Conservation (phyloP, 192 early-diverging fungal species). For the Backusella circina region DNA sequence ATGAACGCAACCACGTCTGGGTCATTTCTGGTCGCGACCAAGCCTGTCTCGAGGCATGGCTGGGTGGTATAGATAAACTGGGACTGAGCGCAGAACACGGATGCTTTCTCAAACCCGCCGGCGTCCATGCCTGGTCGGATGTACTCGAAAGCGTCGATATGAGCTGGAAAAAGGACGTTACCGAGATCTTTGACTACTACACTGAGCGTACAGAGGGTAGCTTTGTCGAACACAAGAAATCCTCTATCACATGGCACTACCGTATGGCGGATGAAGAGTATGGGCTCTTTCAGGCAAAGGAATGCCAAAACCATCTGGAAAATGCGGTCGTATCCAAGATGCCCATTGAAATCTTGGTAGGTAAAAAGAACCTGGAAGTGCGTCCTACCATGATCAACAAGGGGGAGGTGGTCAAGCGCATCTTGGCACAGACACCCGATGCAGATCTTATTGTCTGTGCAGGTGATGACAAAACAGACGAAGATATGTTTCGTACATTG, state of each 20-base stretch:
- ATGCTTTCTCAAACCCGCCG: conserved; percentile 75
- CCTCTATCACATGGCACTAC: conserved; percentile 91
- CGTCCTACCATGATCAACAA: conserved; percentile 82
- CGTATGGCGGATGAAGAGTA: conserved; percentile 82
- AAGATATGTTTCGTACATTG: conserved; percentile 85
- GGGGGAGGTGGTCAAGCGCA: conserved; percentile 82
- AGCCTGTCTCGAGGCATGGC: conserved; percentile 79
- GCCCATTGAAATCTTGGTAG: conserved; percentile 83
- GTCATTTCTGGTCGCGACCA: conserved; percentile 95
- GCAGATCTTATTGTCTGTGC: conserved; percentile 80
- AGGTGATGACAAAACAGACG: conserved; percentile 89
- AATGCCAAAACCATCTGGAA: conserved; percentile 86
- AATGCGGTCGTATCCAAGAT: conserved; percentile 73
- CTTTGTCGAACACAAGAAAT: conserved; percentile 80
- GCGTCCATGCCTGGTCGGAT: conserved; percentile 53
- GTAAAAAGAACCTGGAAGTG: conserved; percentile 90
- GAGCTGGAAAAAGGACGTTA: conserved; percentile 81
- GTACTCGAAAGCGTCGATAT: conserved; percentile 57
- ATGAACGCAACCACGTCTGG: conserved; percentile 83
- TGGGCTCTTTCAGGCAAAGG: conserved; percentile 85
- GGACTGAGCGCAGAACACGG: conserved; percentile 88
- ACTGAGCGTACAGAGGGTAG: conserved; percentile 84
- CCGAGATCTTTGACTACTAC: conserved; percentile 81
- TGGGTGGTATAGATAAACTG: conserved; percentile 61
- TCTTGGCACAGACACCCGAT: conserved; percentile 49